phyloP scores from a whole-genome alignment of 805 yeast species.

The Yamadazyma scolyti region DNA sequence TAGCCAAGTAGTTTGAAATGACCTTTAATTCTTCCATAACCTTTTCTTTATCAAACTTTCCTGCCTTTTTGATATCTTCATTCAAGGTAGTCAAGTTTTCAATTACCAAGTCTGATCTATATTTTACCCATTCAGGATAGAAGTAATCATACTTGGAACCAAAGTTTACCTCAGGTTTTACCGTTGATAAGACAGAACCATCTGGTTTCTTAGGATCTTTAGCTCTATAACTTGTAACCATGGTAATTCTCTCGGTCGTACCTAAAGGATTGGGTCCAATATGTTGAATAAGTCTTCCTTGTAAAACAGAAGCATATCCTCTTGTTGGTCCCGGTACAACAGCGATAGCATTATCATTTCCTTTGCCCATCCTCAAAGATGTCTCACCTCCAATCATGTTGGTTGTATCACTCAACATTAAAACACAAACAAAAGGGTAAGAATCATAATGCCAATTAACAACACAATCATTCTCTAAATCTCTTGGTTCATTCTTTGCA shows the following conservation, averaged over 20 bases:
- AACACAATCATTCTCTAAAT: conserved; percentile 40
- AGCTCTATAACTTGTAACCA: conserved; percentile 40
- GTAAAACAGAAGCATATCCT: conserved; percentile 37
- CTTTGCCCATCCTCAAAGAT: conserved; percentile 44
- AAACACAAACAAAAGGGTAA: conserved; percentile 63
- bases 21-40: conserved; percentile 17
- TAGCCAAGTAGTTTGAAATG: conserved; percentile 18
- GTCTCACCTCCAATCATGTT: conserved; percentile 64
- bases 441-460: conserved; percentile 64
- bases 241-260: conserved; percentile 34
- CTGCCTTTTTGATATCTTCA: conserved; percentile 5
- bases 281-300: conserved; percentile 39
- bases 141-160: conserved; percentile 33
- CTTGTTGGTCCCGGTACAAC: conserved; percentile 25
- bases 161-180: conserved; percentile 35
- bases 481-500: conserved; percentile 2
- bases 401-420: conserved; percentile 57
- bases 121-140: conserved; percentile 35
- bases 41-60: conserved; percentile 23
- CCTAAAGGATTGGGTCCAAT: conserved; percentile 38
- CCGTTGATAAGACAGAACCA: conserved; percentile 30
- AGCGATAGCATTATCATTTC: conserved; percentile 12
- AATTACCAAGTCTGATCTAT: conserved; percentile 23
- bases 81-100: conserved; percentile 21
- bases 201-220: conserved; percentile 25